Base-by-base conservation (phyloP, 352 stramenopile species). In the Globisporangium ultimum region DNA sequence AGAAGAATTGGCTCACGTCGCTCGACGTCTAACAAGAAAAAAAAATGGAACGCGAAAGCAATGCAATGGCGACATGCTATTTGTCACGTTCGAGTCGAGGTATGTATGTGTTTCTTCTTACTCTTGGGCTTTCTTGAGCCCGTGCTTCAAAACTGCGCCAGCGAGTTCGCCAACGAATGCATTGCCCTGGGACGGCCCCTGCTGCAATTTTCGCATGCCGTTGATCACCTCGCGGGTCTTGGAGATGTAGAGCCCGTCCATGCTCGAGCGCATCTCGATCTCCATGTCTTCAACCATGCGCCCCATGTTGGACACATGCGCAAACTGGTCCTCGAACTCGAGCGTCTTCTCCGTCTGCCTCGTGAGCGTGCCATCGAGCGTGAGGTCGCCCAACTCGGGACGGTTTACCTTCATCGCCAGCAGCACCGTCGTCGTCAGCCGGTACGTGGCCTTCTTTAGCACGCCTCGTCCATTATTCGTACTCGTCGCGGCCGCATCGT, bases 271-370 rank as follows among this genome's bases (percentile, higher is more conserved):
- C 78, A 98, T 96, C 40, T 97, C 91, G 61, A 91, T 97, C 75
- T 98, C 94, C 87, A 98, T 97, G 60, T 98, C 91, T 68, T 98
- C 95, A 55, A 98, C 94, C 80, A 98, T 93, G 54, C 88, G 85
- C 22, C 95, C 95, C 77, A 98, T 97, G 74, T 98, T 98, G 58
- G 78, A 80, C 61, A 98, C 81, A 67, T 98, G 95, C 21, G 77
- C 71, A 52, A 84, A 89, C 49, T 91, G 76, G 55, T 84, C 78
- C 34, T 88, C 68, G 67, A 91, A 93, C 52, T 78, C 68, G 55
- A 92, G 63, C 21, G 74, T 91, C 45, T 86, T 78, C 55, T 96
- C 84, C 40, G 83, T 80, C 57, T 69, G 90, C 21, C 90, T 72
- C 11, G 89, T 95, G 40, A 98, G 76, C 18, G 88, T 96, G 58